Percentiles rank a stretch among this genome's conserved stretches.
Conservation (phyloP, 345 rosid genomes). For the Pugionium cornutum region DNA sequence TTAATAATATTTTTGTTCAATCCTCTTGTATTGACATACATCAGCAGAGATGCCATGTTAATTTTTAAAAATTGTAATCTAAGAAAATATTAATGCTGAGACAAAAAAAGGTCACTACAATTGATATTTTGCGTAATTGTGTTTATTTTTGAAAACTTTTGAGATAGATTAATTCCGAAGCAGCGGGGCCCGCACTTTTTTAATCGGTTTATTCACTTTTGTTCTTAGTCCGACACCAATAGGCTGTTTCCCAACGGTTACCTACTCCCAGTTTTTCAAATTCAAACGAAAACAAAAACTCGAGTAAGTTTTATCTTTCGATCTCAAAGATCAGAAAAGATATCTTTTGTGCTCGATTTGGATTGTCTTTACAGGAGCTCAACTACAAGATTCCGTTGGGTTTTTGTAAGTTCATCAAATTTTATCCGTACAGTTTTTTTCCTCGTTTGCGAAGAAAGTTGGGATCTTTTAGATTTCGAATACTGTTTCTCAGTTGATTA, state of each 20-base stretch:
- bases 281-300: not conserved
- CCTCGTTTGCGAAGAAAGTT: too few species aligned
- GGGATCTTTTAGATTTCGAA: too few species aligned
- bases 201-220: not conserved
- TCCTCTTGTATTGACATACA: too few species aligned
- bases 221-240: not conserved
- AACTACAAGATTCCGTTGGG: constrained; percentile 3
- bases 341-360: not conserved
- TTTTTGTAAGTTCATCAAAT: constrained; percentile 19
- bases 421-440: not conserved
- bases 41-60: not conserved
- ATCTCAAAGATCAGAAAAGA: constrained; percentile 9
- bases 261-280: constrained; percentile 7
- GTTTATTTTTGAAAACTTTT: too few species aligned
- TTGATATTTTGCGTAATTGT: too few species aligned
- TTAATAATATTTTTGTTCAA: too few species aligned
- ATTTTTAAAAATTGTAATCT: not conserved
- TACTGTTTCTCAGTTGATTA: not conserved
- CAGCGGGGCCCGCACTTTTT: constrained; percentile 19
- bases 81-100: not conserved
- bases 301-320: constrained; percentile 1
- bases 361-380: not conserved
- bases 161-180: constrained; percentile 1
- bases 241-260: constrained; percentile 20
- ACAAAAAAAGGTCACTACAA: too few species aligned